Conservation (phyloP, 1,284 basidiomycete species). For the Calocybe gambosa region DNA sequence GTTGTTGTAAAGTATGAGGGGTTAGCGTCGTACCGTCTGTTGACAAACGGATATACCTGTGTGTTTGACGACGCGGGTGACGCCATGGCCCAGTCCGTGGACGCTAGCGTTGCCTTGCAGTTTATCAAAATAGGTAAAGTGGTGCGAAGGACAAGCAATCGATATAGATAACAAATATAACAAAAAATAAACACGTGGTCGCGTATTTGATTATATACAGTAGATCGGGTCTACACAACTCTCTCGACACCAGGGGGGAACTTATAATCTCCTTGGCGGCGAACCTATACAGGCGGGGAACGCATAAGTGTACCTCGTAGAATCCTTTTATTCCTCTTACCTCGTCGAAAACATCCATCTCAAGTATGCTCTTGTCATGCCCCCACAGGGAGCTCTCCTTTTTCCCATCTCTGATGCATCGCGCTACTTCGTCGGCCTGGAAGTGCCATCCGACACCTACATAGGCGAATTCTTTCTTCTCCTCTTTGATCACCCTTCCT, state of each 20-base stretch:
- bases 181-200: background rate
- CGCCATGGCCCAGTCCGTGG: background rate
- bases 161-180: background rate
- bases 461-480: conserved; percentile 48
- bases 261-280: conserved; percentile 34
- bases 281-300: conserved; percentile 24
- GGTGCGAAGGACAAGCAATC: background rate
- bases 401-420: conserved; percentile 73
- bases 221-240: conserved; percentile 17
- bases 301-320: background rate
- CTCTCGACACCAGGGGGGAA: conserved; percentile 37
- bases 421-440: conserved; percentile 80
- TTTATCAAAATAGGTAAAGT: background rate
- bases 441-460: conserved; percentile 66
- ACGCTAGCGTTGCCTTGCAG: background rate
- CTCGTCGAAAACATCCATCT: conserved; percentile 80
- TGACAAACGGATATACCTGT: conserved; percentile 18
- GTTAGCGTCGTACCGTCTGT: conserved; percentile 20
- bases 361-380: conserved; percentile 69
- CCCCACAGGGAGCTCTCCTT: conserved; percentile 71
- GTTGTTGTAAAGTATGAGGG: conserved; percentile 12
- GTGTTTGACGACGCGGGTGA: conserved; percentile 4
- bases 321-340: conserved; percentile 31
- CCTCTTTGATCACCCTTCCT: conserved; percentile 45
- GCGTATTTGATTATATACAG: background rate